A percentile compares a stretch with the other conserved stretches of the same genome.
Evolutionary conservation across 805 yeast genomes (phyloP).

Genomic region (Jamesozyma spencerorum): DNA sequence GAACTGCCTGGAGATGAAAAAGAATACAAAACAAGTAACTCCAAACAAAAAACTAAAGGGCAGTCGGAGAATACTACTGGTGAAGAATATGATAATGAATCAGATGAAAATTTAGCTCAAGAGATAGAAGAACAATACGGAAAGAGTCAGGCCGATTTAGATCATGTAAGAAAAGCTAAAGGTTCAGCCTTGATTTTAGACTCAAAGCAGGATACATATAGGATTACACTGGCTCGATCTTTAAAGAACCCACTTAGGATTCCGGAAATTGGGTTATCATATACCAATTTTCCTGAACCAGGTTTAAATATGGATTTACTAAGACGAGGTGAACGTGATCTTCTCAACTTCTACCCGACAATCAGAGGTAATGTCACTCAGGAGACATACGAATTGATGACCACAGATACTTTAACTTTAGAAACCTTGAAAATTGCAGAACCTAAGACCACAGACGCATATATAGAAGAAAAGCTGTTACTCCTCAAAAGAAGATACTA

Average conservation of each 20-base stretch:
- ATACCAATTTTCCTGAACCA: constrained; percentile 10
- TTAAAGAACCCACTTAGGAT: background rate
- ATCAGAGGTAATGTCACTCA: constrained; percentile 23
- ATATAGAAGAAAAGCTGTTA: constrained; percentile 14
- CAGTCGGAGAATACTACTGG: too few relatives aligned
- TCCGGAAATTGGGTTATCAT: constrained; percentile 15
- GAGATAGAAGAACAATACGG: too few relatives aligned
- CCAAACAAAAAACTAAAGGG: too few relatives aligned
- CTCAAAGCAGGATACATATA: too few relatives aligned
- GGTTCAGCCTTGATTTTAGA: too few relatives aligned
- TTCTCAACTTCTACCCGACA: constrained; percentile 14
- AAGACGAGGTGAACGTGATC: constrained; percentile 18
- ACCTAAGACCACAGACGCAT: background rate
- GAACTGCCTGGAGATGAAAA: too few relatives aligned
- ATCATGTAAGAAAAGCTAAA: too few relatives aligned
- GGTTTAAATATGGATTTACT: constrained; percentile 12
- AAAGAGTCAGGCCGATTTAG: too few relatives aligned
- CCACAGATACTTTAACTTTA: constrained; percentile 14
- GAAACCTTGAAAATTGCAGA: constrained; percentile 10
- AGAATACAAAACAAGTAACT: too few relatives aligned
- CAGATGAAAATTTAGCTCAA: too few relatives aligned
- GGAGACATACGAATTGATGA: constrained; percentile 20
- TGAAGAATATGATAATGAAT: too few relatives aligned
- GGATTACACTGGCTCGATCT: too few relatives aligned
- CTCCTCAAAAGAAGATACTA: constrained; percentile 20